Conservation (phyloP, 768 basidiomycete genomes). For the Chalciporus chontae region DNA sequence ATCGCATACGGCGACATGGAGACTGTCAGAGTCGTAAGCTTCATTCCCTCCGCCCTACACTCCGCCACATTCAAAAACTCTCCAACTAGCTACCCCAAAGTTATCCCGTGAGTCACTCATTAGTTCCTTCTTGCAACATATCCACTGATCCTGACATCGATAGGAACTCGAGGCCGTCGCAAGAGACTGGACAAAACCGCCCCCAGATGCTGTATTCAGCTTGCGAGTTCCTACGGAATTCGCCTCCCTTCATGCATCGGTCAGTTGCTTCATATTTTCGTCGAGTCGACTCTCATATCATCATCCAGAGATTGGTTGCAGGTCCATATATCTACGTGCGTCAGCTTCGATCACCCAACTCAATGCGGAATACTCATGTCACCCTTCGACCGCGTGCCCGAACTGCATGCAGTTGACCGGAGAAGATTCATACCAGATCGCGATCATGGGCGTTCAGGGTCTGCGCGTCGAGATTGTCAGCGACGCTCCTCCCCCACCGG, state of each 20-base stretch:
- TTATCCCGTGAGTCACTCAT: conserved; percentile 48
- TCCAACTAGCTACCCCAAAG: conserved; percentile 58
- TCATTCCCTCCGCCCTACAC: conserved; percentile 3
- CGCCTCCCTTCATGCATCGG: conserved; percentile 80
- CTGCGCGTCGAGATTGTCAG: conserved; percentile 83
- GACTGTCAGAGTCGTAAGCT: conserved; percentile 64
- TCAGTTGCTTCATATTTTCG: conserved; percentile 36
- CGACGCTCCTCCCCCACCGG: conserved; percentile 80
- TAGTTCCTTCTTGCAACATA: neutral
- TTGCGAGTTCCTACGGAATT: conserved; percentile 85
- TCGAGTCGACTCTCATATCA: conserved; percentile 17
- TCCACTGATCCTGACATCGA: conserved; percentile 5
- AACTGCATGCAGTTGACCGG: conserved; percentile 56
- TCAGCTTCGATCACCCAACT: conserved; percentile 16
- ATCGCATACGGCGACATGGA: conserved; percentile 84
- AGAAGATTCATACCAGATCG: conserved; percentile 87
- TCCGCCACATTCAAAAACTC: conserved; percentile 3
- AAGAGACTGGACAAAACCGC: conserved; percentile 83
- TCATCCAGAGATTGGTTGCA: conserved; percentile 64
- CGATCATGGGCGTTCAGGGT: conserved; percentile 78
- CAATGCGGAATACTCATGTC: conserved; percentile 10
- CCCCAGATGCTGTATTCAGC: conserved; percentile 71
- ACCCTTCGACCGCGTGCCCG: conserved; percentile 19
- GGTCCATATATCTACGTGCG: conserved; percentile 82
- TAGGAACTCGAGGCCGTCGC: conserved; percentile 81